Conservation (phyloP, 2,329 filamentous ascomycete genomes). For the Pseudogymnoascus sp. region DNA sequence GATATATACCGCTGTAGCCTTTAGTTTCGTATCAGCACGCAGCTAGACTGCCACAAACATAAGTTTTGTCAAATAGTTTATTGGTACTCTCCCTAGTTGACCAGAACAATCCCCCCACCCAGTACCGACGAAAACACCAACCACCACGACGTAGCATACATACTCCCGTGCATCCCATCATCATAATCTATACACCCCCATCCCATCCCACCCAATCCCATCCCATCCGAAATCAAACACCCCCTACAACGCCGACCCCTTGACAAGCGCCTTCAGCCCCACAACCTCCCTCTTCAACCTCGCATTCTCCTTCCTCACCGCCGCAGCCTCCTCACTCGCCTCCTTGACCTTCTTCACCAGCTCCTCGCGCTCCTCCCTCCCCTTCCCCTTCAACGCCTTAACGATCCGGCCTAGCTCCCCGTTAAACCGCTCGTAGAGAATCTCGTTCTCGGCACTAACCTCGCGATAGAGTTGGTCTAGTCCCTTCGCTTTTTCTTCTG, state of each 20-base stretch:
- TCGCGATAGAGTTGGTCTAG: slow-evolving; percentile 88
- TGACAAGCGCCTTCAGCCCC: slow-evolving; percentile 18
- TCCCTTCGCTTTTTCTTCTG: slow-evolving; percentile 70
- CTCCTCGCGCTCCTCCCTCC: slow-evolving; percentile 72
- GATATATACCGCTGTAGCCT: neutral
- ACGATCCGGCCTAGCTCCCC: slow-evolving; percentile 80
- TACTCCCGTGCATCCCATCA: slow-evolving; percentile 2
- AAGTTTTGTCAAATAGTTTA: neutral
- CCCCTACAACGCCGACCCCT: slow-evolving; percentile 1
- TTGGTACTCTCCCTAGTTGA: neutral
- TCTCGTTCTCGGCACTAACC: slow-evolving; percentile 81
- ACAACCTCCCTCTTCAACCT: slow-evolving; percentile 75
- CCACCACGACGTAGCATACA: neutral
- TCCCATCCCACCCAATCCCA: neutral
- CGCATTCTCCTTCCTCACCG: slow-evolving; percentile 78
- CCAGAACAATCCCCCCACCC: neutral
- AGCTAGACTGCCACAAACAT: neutral
- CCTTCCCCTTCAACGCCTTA: slow-evolving; percentile 63
- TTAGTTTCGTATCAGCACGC: neutral
- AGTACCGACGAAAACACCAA: neutral
- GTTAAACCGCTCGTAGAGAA: slow-evolving; percentile 87
- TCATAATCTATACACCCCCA: slow-evolving; percentile 2
- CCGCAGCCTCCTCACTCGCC: slow-evolving; percentile 67
- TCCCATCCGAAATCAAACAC: neutral
- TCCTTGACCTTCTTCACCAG: slow-evolving; percentile 65